Base-by-base conservation (phyloP, 2,329 filamentous ascomycete genomes). In the Ceratocystis huliohia region DNA sequence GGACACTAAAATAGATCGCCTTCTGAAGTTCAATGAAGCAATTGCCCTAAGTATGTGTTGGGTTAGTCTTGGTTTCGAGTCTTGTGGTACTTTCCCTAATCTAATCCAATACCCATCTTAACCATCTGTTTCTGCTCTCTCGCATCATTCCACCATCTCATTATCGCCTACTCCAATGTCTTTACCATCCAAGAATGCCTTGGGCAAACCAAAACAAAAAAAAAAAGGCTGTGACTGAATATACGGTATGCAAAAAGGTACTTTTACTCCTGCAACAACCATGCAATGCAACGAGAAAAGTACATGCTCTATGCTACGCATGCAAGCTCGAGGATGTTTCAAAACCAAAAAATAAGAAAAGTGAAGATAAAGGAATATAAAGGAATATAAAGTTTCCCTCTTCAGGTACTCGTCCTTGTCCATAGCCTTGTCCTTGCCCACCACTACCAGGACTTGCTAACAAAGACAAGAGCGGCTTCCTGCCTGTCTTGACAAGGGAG, bases 71-170 rank as follows among this genome's bases (percentile, higher is more conserved):
- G 20, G 50, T 56, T 56, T 20, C 17, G 45, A 20, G 45, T n/a
- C 50, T 56, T 56, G 50, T 25, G 20, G 50, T 56, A 56, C 50
- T 56, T 56, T 10, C 50, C 50, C 20, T 56, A 56, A 56, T 56
- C 50, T 15, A 25, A 25, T 15, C 22, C 17, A 20, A 56, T 10
- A 8, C 10, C 25, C 50, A 56, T 25, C 50, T 5, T 28, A 22
- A n/a, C 20, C 17, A 17, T 5, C 17, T 17, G 7, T 2, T 48
- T 28, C 30, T 30, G 5, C 30, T 8, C 48, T 20, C 48, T 56
- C 50, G 8, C 7, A 22, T 13, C n/a, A 17, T 20, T 13, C 45
- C 45, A 17, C 13, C 13, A 5, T 17, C 45, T 22, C 0, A n/a
- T n/a, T 13, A 8, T 50, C 46, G 2, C 46, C 46, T 10, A 7